Percentiles rank a stretch among this genome's conserved stretches.
These are phyloP conservation scores for Eucalyptus grandis DNA, from an alignment of 345 rosid species.

Conservation along the genomic window DNA sequence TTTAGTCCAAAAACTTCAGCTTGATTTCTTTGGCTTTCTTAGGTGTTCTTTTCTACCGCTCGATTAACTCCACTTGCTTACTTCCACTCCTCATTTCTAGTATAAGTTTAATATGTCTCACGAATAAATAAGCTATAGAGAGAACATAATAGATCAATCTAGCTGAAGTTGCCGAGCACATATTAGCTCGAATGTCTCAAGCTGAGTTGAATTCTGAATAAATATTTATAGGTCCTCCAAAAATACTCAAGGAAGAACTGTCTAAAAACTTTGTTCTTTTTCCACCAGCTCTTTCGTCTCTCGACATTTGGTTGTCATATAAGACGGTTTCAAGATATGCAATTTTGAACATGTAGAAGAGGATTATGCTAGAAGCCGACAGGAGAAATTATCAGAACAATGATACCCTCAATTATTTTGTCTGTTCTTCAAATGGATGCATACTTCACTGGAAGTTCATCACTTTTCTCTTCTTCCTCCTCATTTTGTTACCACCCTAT, in stretches of 20 bases:
- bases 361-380: not conserved
- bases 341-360: not conserved
- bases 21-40: not conserved
- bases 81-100: not conserved
- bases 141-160: not conserved
- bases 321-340: not conserved
- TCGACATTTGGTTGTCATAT: not conserved
- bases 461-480: not conserved
- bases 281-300: not conserved
- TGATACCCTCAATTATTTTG: not conserved
- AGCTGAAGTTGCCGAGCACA: not conserved
- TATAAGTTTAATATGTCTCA: rapidly evolving
- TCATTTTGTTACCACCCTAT: not conserved
- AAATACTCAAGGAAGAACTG: not conserved
- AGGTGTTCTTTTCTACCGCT: not conserved
- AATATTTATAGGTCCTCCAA: not conserved
- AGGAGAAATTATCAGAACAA: not conserved
- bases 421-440: not conserved
- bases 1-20: not conserved
- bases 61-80: not conserved
- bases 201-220: not conserved
- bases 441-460: not conserved
- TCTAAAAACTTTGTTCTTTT: not conserved
- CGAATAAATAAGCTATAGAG: not conserved
- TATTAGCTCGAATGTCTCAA: not conserved